phyloP scores from a whole-genome alignment of 1,139 yeast genomes.

The Nakaseomyces sp. region DNA sequence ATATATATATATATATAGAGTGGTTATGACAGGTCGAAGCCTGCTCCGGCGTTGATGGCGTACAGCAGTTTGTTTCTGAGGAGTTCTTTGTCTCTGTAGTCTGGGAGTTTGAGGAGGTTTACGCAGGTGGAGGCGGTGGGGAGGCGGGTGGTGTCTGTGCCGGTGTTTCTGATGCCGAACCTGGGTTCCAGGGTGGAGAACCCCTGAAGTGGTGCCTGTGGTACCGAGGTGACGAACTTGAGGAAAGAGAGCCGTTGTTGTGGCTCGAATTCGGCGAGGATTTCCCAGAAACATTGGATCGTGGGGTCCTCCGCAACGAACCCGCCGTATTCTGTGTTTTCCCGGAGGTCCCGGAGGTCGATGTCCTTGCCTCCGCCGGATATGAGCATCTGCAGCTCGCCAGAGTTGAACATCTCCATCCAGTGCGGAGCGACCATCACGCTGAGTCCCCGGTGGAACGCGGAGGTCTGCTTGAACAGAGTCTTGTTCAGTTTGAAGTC shows the following conservation, averaged over 20 bases:
- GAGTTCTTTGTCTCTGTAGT: constrained; percentile 53
- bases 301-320: constrained; percentile 50
- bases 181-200: constrained; percentile 64
- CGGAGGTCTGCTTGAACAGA: constrained; percentile 48
- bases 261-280: constrained; percentile 56
- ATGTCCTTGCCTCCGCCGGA: constrained; percentile 73
- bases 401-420: constrained; percentile 77
- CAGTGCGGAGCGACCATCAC: constrained; percentile 62
- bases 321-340: constrained; percentile 61
- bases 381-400: constrained; percentile 73
- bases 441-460: constrained; percentile 64
- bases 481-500: constrained; percentile 67
- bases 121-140: constrained; percentile 95
- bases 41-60: constrained; percentile 72
- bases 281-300: constrained; percentile 62
- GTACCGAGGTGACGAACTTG: constrained; percentile 84
- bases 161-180: constrained; percentile 73
- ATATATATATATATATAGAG: background rate
- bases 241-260: constrained; percentile 56
- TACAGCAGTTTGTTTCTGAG: constrained; percentile 59
- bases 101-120: constrained; percentile 76
- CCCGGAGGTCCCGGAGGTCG: constrained; percentile 58
- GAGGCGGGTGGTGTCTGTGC: constrained; percentile 45
- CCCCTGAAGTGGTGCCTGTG: constrained; percentile 86
- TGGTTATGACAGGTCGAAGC: constrained; percentile 74